Base-by-base conservation (phyloP, 768 basidiomycete genomes). In the Gloeopeniophorella convolvens region DNA sequence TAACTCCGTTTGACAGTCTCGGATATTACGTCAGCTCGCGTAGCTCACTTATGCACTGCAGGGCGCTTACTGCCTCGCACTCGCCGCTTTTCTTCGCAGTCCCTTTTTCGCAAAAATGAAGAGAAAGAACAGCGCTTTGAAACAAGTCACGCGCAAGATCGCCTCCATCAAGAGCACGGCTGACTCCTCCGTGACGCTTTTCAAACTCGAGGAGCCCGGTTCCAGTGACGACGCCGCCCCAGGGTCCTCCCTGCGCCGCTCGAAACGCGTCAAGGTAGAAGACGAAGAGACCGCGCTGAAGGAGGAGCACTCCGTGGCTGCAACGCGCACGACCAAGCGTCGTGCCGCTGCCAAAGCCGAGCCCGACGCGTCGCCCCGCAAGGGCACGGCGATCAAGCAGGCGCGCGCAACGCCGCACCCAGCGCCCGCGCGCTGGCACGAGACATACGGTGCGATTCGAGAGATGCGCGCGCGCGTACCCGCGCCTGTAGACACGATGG, bases 401-500 rank as follows among this genome's bases (percentile, higher is more conserved):
- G 62, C 71, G 1, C 66, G 89, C 18, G 73, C 65, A 3, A 69
- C 65, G 0, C 82, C 89, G 0, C 86, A 90, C 58, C 80, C 85
- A 0, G 70, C 79, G 1, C 90, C 89, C 7, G 62, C 65, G 26
- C 63, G 66, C 32, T 93, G 90, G 89, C 66, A 68, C 34, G 79
- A 88, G 53, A 74, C 73, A 3, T 94, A 90, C 59, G 75, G 76
- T 24, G 67, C 74, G 1, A 91, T 93, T 39, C 82, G 82, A 60
- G 72, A 73, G 43, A 93, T 93, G 89, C 76, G 89, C 16, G 68
- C 79, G 16, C 70, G 70, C 10, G 76, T 83, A 20, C 69, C 77
- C 0, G 93, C 94, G 0, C 92, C 95, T 0, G 95, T 96, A 1
- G 95, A 98, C 61, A 88, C 84, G 0, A 89, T 93, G 89, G 90